These are phyloP conservation scores for Priceomyces carsonii DNA, from an alignment of 805 yeast genomes.

Conservation along the genomic window DNA sequence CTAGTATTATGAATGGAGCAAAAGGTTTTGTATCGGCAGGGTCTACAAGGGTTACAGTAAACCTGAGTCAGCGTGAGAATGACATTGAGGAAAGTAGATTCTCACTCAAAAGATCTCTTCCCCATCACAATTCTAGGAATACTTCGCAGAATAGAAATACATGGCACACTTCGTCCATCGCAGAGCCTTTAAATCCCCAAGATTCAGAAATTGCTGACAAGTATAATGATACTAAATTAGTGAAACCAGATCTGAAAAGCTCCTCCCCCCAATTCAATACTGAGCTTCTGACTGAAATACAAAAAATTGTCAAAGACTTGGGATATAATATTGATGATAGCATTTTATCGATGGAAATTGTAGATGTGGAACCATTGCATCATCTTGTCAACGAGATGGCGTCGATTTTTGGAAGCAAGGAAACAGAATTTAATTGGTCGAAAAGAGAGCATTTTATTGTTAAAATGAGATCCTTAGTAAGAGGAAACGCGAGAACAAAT, in stretches of 20 bases:
- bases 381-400: slow-evolving; percentile 15
- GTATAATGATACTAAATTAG: too few relatives aligned
- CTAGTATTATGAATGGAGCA: not conserved
- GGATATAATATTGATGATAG: slow-evolving; percentile 43
- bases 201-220: too few relatives aligned
- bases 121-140: too few relatives aligned
- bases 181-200: too few relatives aligned
- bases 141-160: too few relatives aligned
- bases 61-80: too few relatives aligned
- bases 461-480: slow-evolving; percentile 55
- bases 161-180: too few relatives aligned
- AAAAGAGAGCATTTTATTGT: slow-evolving; percentile 63
- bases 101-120: too few relatives aligned
- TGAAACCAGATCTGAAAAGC: too few relatives aligned
- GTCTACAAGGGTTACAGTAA: slow-evolving; percentile 20
- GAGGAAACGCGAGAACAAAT: slow-evolving; percentile 53
- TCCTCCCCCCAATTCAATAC: too few relatives aligned
- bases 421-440: slow-evolving; percentile 88
- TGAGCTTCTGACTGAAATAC: too few relatives aligned
- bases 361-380: slow-evolving; percentile 19
- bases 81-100: too few relatives aligned
- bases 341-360: slow-evolving; percentile 29
- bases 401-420: slow-evolving; percentile 62
- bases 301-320: slow-evolving; percentile 8
- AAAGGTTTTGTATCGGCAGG: slow-evolving; percentile 25